phyloP scores from a whole-genome alignment of 2,329 filamentous ascomycete genomes.

The Eutypa lata region DNA sequence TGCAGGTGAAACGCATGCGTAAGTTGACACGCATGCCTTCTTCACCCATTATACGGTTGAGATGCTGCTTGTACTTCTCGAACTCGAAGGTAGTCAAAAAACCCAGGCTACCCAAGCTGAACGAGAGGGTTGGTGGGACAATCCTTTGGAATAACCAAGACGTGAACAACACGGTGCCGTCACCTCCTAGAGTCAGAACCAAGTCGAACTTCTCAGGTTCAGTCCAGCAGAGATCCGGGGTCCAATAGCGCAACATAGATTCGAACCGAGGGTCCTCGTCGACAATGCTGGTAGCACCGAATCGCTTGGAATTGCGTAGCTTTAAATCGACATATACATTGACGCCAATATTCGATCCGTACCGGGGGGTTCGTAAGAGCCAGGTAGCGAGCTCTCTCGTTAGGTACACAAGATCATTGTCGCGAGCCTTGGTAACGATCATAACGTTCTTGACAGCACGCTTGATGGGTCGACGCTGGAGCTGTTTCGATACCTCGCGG shows the following conservation, averaged over 20 bases:
- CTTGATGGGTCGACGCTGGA: slow-evolving; percentile 88
- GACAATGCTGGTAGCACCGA: slow-evolving; percentile 71
- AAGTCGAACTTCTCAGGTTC: slow-evolving; percentile 94
- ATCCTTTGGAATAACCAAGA: slow-evolving; percentile 91
- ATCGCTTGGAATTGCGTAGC: slow-evolving; percentile 81
- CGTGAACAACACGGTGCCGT: slow-evolving; percentile 84
- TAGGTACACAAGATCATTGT: slow-evolving; percentile 86
- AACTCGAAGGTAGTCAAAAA: slow-evolving; percentile 89
- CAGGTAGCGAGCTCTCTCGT: slow-evolving; percentile 86
- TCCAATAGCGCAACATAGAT: slow-evolving; percentile 92
- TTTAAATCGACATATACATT: slow-evolving; percentile 99
- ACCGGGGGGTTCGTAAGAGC: slow-evolving; percentile 84
- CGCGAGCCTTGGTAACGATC: slow-evolving; percentile 97
- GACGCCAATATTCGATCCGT: slow-evolving; percentile 84
- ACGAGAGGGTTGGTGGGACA: slow-evolving; percentile 80
- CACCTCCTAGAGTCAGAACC: slow-evolving; percentile 82
- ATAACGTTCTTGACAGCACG: slow-evolving; percentile 91
- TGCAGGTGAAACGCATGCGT: slow-evolving; percentile 98
- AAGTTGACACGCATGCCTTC: slow-evolving; percentile 95
- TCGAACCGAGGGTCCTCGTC: slow-evolving; percentile 73
- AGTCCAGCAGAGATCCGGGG: slow-evolving; percentile 90
- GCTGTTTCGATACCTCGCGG: slow-evolving; percentile 90
- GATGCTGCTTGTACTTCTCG: slow-evolving; percentile 79
- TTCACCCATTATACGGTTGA: slow-evolving; percentile 88
- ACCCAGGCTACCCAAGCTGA: slow-evolving; percentile 80